Evolutionary conservation across 768 basidiomycete species (phyloP), one percentile per base, ranked within the genome.

Genomic region (Punctularia strigosozonata): DNA sequence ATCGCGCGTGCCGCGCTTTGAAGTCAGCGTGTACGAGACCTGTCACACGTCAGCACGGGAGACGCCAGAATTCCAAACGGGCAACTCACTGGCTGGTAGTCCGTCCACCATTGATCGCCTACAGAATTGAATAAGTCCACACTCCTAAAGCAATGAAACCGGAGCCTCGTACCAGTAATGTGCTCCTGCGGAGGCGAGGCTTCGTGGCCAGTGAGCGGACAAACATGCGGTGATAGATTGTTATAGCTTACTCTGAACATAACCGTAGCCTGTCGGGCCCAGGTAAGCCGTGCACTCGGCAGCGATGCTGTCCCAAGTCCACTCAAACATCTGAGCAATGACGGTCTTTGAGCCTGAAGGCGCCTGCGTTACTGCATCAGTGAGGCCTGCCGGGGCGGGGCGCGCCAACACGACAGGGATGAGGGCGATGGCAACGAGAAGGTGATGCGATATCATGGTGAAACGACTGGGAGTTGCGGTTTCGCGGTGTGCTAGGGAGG

Each of bases 71-170:
- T n/a, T n/a, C n/a, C n/a, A n/a, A n/a, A n/a, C n/a, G n/a, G n/a
- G n/a, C n/a, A n/a, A n/a, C n/a, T n/a, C n/a, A n/a, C 55, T n/a
- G 45, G 42, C 37, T 55, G 54, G 40, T 55, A 55, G 39, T 54
- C 55, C 2, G 55, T 57, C 55, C 55, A 57, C 55, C 55, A 56
- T 44, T 49, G 43, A 15, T 31, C 14, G 6, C 50, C 49, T 43
- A 20, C 36, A 30, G 15, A 30, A 10, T 15, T 30, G 10, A 10
- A 10, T 15, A 30, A 15, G 15, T 30, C 15, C 28, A 30, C 10
- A 10, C 10, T 10, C 15, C 28, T 10, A 30, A 15, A 15, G 15
- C 10, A 10, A 30, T 10, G 28, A 10, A 30, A 30, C 28, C 10
- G 15, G 15, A 15, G 15, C 28, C 10, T 10, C 15, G 28, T 10